Conservation (phyloP, 2,329 filamentous ascomycete species). For the Paraconiothyrium brasiliense region DNA sequence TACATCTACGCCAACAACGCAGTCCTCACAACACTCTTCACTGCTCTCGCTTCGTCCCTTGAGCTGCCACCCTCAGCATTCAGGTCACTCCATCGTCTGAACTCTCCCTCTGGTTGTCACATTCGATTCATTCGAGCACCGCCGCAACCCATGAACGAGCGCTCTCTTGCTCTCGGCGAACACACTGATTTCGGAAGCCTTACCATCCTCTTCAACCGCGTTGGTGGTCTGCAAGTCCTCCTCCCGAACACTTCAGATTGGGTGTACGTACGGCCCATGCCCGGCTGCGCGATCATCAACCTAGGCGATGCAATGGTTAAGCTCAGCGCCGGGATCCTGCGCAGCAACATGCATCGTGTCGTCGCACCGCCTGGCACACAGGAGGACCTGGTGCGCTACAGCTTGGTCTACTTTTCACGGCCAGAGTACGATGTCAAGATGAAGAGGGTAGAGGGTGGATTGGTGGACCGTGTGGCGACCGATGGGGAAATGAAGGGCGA, state of each 20-base stretch:
- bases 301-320: slow-evolving; percentile 49
- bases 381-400: neutral
- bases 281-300: slow-evolving; percentile 52
- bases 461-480: neutral
- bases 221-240: slow-evolving; percentile 53
- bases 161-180: slow-evolving; percentile 5
- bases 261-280: slow-evolving; percentile 50
- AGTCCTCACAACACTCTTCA: slow-evolving; percentile 6
- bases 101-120: slow-evolving; percentile 4
- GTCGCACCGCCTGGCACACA: slow-evolving; percentile 4
- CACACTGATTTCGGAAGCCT: slow-evolving; percentile 54
- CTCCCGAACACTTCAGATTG: slow-evolving; percentile 33
- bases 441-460: slow-evolving; percentile 1
- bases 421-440: slow-evolving; percentile 10
- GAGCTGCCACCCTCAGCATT: neutral
- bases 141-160: neutral
- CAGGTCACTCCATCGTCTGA: slow-evolving; percentile 9
- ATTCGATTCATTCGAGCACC: slow-evolving; percentile 12
- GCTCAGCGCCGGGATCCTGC: slow-evolving; percentile 1
- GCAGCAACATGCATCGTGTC: slow-evolving; percentile 10
- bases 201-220: slow-evolving; percentile 53
- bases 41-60: slow-evolving; percentile 4
- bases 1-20: slow-evolving; percentile 11
- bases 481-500: neutral
- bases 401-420: slow-evolving; percentile 6